Conservation (phyloP, 805 yeast species). For the Yarrowia porcina region DNA sequence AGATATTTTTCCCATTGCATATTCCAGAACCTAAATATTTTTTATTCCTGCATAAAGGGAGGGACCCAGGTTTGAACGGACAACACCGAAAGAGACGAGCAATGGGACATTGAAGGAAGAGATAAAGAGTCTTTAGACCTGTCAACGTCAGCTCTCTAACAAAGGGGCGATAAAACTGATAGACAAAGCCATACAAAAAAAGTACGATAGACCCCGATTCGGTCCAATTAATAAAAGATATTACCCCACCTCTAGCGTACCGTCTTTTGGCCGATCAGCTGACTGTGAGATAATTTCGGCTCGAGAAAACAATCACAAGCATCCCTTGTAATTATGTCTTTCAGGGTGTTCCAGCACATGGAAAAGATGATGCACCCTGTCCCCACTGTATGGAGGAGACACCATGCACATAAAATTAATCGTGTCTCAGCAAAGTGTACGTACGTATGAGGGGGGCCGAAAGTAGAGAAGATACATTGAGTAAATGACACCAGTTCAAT, state of each 20-base stretch:
- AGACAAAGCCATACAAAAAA: no score
- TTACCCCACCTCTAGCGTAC: not conserved
- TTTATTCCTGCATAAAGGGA: not conserved
- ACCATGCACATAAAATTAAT: not conserved
- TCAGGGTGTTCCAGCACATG: no score
- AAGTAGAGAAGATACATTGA: no score
- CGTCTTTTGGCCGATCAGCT: not conserved
- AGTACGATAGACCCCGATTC: no score
- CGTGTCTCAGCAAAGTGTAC: not conserved
- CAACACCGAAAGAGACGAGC: no score
- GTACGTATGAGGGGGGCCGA: not conserved
- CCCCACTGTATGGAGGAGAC: not conserved
- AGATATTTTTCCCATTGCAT: conserved; percentile 7
- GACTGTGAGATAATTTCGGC: not conserved
- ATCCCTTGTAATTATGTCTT: not conserved
- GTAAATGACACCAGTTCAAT: no score
- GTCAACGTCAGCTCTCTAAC: no score
- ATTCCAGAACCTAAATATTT: not conserved
- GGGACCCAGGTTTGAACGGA: not conserved
- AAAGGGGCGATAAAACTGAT: no score
- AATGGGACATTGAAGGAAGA: no score
- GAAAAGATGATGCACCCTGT: no score
- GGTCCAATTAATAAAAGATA: not conserved
- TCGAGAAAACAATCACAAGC: not conserved
- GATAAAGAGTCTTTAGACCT: no score